A percentile compares a stretch with the other conserved stretches of the same genome.
Conservation (phyloP, 345 rosid species). For the Balakata baccata region DNA sequence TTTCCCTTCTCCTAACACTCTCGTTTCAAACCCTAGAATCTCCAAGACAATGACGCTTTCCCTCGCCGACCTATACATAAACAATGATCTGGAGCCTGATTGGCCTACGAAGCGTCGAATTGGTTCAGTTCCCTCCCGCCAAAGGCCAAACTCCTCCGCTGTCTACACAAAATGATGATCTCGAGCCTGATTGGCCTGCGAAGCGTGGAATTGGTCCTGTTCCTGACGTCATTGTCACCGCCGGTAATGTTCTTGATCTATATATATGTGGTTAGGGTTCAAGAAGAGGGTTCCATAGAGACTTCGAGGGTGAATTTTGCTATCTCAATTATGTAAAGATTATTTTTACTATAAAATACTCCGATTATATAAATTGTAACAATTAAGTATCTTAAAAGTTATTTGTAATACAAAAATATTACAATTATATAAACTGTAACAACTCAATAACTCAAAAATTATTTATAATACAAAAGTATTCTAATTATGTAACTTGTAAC, state of each 20-base stretch:
- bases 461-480: too few species aligned
- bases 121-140: conserved; percentile 52
- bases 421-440: too few species aligned
- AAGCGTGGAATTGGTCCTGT: conserved; percentile 59
- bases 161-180: conserved; percentile 49
- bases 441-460: too few species aligned
- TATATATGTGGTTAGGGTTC: conserved; percentile 83
- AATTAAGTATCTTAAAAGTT: too few species aligned
- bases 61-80: conserved; percentile 52
- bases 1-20: not conserved
- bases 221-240: conserved; percentile 69
- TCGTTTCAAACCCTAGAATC: conserved; percentile 16
- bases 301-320: too few species aligned
- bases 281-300: conserved; percentile 54
- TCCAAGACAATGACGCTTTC: conserved; percentile 48
- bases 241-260: conserved; percentile 77
- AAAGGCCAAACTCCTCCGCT: not conserved
- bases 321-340: too few species aligned
- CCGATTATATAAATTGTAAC: too few species aligned
- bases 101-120: conserved; percentile 54
- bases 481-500: too few species aligned
- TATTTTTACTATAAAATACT: too few species aligned
- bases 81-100: conserved; percentile 65
- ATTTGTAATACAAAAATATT: too few species aligned
- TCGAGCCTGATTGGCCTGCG: conserved; percentile 62